Conservation (phyloP, 1,139 yeast genomes). For the Candida sanyaensis region DNA sequence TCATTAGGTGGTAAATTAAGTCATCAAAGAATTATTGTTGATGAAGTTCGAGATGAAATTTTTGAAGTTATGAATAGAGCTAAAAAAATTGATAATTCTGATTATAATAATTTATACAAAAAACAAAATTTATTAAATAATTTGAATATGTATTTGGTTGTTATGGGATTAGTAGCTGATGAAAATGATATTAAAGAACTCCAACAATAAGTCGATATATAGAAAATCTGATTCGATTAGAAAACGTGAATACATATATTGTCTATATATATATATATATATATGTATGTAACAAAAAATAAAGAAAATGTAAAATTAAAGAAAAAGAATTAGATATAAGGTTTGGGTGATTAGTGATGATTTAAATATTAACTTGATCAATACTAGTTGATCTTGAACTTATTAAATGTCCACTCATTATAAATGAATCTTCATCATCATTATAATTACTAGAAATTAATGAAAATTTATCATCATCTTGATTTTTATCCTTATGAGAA, state of each 20-base stretch:
- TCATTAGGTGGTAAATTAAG: slow-evolving; percentile 91
- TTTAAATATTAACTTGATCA: neutral
- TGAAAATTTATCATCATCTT: neutral
- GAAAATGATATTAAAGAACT: slow-evolving; percentile 60
- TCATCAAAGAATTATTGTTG: slow-evolving; percentile 93
- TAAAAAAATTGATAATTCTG: slow-evolving; percentile 60
- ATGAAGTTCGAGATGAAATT: slow-evolving; percentile 91
- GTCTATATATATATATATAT: neutral
- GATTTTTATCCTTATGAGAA: neutral
- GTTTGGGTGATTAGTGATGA: neutral
- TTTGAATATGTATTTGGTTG: slow-evolving; percentile 89
- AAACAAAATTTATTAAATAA: slow-evolving; percentile 72
- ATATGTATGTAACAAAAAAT: neutral
- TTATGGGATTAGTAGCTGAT: slow-evolving; percentile 94
- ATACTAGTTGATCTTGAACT: slow-evolving; percentile 2
- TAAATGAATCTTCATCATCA: neutral
- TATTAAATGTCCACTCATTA: neutral
- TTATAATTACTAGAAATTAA: neutral
- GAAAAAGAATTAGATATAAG: neutral
- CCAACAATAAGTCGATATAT: slow-evolving; percentile 16
- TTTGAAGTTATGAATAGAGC: slow-evolving; percentile 88
- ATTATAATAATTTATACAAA: slow-evolving; percentile 55
- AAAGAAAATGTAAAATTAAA: neutral
- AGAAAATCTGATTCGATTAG: too few species aligned
- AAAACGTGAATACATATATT: too few species aligned